phyloP scores from a whole-genome alignment of 1,284 basidiomycete genomes.

The Sparassis latifolia region DNA sequence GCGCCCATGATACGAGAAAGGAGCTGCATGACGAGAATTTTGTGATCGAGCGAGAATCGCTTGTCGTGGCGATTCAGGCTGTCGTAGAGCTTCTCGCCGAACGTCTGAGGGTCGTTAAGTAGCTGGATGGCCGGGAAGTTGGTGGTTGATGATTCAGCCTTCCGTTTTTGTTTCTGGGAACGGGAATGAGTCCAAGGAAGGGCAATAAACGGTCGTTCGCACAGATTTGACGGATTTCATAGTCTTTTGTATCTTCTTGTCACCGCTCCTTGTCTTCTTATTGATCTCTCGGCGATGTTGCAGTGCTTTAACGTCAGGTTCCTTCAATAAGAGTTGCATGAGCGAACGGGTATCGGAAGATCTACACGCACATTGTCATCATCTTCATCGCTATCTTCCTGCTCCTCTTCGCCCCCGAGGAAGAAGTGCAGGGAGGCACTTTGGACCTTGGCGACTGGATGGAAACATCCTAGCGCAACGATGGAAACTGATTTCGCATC shows the following conservation, averaged over 20 bases:
- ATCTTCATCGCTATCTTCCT: conserved; percentile 65
- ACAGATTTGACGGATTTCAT: conserved; percentile 58
- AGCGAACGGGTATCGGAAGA: not conserved
- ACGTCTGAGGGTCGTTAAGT: conserved; percentile 93
- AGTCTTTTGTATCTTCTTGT: conserved; percentile 71
- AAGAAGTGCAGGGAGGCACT: conserved; percentile 97
- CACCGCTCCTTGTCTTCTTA: conserved; percentile 79
- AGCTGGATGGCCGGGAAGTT: conserved; percentile 96
- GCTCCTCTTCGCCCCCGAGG: conserved; percentile 72
- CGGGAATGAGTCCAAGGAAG: not conserved
- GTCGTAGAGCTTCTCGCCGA: conserved; percentile 93
- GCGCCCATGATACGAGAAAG: conserved; percentile 91
- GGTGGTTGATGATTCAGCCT: conserved; percentile 37
- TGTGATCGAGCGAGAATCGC: conserved; percentile 92
- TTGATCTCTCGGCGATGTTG: conserved; percentile 84
- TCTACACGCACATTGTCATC: conserved; percentile 45
- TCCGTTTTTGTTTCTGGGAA: conserved; percentile 55
- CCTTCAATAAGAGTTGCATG: conserved; percentile 31
- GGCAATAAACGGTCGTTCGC: not conserved
- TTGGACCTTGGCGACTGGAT: conserved; percentile 93
- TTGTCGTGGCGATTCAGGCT: conserved; percentile 85
- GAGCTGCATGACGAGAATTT: conserved; percentile 96
- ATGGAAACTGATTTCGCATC: conserved; percentile 95
- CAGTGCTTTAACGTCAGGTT: conserved; percentile 62
- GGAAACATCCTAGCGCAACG: conserved; percentile 87